These are phyloP conservation scores for Leucaena leucocephala DNA, from an alignment of 306 rosid genomes.

Conservation along the genomic window DNA sequence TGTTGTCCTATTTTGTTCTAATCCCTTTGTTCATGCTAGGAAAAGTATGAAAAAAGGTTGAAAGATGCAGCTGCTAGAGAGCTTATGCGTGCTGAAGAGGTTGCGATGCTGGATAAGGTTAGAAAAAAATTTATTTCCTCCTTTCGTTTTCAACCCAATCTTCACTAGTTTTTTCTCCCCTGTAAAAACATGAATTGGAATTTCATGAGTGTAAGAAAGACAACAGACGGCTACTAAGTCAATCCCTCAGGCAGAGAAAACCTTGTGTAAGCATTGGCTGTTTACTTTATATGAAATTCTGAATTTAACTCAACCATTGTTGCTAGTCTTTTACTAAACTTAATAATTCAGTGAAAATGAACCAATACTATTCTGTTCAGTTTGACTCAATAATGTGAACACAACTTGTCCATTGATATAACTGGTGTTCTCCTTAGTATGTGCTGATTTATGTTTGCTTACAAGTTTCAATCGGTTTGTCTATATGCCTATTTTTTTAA, in stretches of 20 bases:
- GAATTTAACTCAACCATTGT: conserved; percentile 29
- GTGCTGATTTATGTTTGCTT: conserved; percentile 22
- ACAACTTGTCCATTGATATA: conserved; percentile 18
- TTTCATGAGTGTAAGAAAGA: conserved; percentile 17
- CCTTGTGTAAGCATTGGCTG: conserved; percentile 22
- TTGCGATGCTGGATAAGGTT: conserved; percentile 91
- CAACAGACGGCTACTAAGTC: conserved; percentile 2
- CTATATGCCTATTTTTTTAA: conserved; percentile 25
- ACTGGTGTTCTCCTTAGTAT: conserved; percentile 23
- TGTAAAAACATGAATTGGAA: conserved; percentile 17
- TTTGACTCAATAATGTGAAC: conserved; percentile 33
- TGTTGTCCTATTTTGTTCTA: conserved; percentile 26
- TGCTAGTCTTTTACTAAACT: conserved; percentile 31
- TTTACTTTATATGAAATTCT: conserved; percentile 27
- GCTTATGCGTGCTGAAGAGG: conserved; percentile 92
- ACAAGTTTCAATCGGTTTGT: conserved; percentile 8
- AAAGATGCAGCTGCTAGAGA: conserved; percentile 92
- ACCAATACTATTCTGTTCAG: conserved; percentile 13
- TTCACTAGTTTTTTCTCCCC: conserved; percentile 15
- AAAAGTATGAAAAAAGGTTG: conserved; percentile 76
- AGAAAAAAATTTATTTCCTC: conserved; percentile 15
- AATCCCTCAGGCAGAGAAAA: conserved; percentile 10
- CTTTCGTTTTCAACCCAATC: conserved; percentile 12
- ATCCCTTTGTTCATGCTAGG: conserved; percentile 47
- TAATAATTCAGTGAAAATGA: conserved; percentile 24